phyloP scores from a whole-genome alignment of 257 asterid species.

The Marsdenia floribunda region DNA sequence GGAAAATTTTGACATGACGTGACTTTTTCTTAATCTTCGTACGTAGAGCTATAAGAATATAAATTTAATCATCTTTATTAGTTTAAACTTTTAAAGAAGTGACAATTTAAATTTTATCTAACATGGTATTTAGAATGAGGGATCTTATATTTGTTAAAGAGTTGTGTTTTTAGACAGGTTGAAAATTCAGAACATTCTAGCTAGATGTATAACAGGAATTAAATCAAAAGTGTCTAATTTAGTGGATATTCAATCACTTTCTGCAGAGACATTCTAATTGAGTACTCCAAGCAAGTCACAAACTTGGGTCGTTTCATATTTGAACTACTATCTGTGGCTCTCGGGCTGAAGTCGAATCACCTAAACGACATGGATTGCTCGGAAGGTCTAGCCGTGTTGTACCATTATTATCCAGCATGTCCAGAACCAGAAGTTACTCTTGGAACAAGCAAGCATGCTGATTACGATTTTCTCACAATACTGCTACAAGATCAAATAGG shows the following conservation, averaged over 20 bases:
- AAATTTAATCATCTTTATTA: no score
- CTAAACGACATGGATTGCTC: constrained; percentile 29
- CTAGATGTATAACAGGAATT: no score
- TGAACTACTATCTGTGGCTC: constrained; percentile 29
- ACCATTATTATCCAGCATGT: constrained; percentile 37
- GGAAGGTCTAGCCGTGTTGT: constrained; percentile 14
- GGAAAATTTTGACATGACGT: no score
- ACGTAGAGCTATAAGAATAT: no score
- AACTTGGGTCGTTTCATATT: constrained; percentile 15
- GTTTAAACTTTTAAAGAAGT: no score
- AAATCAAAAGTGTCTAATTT: no score
- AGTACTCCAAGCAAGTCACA: constrained; percentile 21
- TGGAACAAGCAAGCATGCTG: constrained; percentile 28
- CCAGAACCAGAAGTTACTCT: constrained; percentile 42
- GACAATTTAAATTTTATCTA: no score
- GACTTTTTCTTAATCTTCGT: no score
- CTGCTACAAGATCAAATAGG: constrained; percentile 26
- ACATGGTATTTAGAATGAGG: no score
- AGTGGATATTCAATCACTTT: background rate
- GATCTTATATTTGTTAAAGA: no score
- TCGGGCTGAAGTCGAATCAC: constrained; percentile 21
- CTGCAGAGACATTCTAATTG: constrained; percentile 28
- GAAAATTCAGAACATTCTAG: no score
- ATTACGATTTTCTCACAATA: constrained; percentile 24
- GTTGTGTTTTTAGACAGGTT: no score